Base-by-base conservation (phyloP, 2,329 filamentous ascomycete species). In the Chalara sp. region DNA sequence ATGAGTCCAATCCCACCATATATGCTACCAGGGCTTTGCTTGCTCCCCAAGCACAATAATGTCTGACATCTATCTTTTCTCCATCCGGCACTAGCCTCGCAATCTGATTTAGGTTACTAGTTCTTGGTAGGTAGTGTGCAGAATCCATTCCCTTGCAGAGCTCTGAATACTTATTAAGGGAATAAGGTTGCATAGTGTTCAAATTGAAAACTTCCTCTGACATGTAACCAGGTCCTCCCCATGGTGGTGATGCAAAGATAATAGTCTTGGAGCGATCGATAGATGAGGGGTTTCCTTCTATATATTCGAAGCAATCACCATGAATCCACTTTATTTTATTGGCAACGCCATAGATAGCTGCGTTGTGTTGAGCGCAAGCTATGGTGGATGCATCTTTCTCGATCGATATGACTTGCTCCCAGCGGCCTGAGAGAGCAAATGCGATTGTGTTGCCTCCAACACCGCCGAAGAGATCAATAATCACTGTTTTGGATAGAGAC, bases 391-490 rank as follows among this genome's bases (percentile, higher is more conserved):
- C 74, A 62, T 97, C 84, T 60, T 85, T 87, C 70, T 99, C 93
- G 59, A 99, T 86, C 41, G 87, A 89, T 65, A 97, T 89, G 56
- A 99, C 81, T 56, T 81, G 84, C 47, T 83, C 79, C 87, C 89
- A 99, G 56, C 83, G 81, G 21, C 78, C 81, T 0, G 85, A 88
- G 7, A 84, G 78, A 13, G 93, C 92, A 61, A 99, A 95, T n/a
- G 91, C 89, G 60, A 99, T 97, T 29, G 86, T 81, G 67, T 99
- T 99, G 49, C 91, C 93, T 37, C 95, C 93, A 1, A 88, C 90
- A 42, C 93, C 93, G 31, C 85, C 88, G 69, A 99, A 99, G 44
- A 87, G 80, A 67, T 99, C 93, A 53, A 99, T 81, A 37, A 99
- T 72, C 47, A 56, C 49, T 39, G 53, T 54, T 53, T 61, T 60